A percentile compares a stretch with the other conserved stretches of the same genome.
Conservation (phyloP, 495 filamentous ascomycete genomes). For the Pyrenula aspistea region DNA sequence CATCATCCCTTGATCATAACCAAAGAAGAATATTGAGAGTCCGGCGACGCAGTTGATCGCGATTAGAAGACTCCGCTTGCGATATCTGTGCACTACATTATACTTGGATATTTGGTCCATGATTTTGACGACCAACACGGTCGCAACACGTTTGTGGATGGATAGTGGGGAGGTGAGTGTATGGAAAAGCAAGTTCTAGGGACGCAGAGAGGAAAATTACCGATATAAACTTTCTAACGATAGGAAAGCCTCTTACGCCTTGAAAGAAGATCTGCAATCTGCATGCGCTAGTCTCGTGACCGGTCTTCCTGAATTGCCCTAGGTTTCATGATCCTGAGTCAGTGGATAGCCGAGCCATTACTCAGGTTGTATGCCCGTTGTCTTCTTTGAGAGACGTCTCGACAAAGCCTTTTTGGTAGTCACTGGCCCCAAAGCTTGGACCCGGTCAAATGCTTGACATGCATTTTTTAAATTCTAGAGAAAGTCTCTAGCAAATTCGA, state of each 20-base stretch:
- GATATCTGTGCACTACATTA: conserved; percentile 48
- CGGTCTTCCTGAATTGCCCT: background rate
- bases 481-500: background rate
- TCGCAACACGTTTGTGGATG: background rate
- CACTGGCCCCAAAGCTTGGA: background rate
- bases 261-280: background rate
- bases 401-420: background rate
- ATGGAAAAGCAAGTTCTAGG: background rate
- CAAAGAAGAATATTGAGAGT: conserved; percentile 48
- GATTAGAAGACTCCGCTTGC: conserved; percentile 51
- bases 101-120: conserved; percentile 32
- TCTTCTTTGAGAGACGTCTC: background rate
- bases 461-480: background rate
- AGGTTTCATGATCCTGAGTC: background rate
- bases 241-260: background rate
- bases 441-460: background rate
- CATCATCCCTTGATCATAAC: conserved; percentile 67
- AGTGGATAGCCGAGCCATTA: background rate
- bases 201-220: background rate
- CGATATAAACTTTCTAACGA: background rate
- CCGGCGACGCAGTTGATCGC: conserved; percentile 54
- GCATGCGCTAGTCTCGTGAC: background rate
- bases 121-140: background rate
- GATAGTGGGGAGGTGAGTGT: background rate
- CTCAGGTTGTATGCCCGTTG: background rate